These are phyloP conservation scores for Chionographis japonica DNA, from an alignment of 106 monocot genomes.

Conservation along the genomic window DNA sequence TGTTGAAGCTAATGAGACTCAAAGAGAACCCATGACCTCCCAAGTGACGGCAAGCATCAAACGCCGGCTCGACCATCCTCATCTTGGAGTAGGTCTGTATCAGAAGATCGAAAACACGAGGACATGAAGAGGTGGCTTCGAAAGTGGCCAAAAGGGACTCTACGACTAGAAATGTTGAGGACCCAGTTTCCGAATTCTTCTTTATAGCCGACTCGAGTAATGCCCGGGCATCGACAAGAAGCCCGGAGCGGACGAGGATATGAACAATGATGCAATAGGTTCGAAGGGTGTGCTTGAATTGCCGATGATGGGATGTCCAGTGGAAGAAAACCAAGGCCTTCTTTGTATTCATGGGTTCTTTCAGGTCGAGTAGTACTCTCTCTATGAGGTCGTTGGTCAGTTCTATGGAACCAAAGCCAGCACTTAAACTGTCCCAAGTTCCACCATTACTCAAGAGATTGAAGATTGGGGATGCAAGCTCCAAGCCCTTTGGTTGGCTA, in stretches of 20 bases:
- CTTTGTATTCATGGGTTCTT: slow-evolving; percentile 30
- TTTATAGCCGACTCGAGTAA: slow-evolving; percentile 26
- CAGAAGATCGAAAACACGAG: slow-evolving; percentile 65
- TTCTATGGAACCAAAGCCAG: neutral
- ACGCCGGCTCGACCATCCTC: slow-evolving; percentile 35
- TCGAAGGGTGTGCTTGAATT: slow-evolving; percentile 20
- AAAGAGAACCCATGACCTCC: slow-evolving; percentile 32
- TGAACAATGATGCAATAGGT: slow-evolving; percentile 43
- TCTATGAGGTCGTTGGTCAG: slow-evolving; percentile 17
- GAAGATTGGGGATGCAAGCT: too few species aligned
- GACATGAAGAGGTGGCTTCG: slow-evolving; percentile 28
- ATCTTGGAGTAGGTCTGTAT: slow-evolving; percentile 45
- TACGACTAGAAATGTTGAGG: slow-evolving; percentile 6
- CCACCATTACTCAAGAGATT: neutral
- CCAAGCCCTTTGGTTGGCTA: too few species aligned
- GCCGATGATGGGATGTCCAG: slow-evolving; percentile 27
- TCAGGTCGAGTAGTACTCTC: slow-evolving; percentile 24
- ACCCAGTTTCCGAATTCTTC: slow-evolving; percentile 4
- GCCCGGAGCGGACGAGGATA: slow-evolving; percentile 51
- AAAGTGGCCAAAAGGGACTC: slow-evolving; percentile 35
- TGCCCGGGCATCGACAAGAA: slow-evolving; percentile 28
- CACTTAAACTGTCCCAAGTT: slow-evolving; percentile 17
- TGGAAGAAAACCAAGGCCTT: slow-evolving; percentile 57
- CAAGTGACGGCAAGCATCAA: slow-evolving; percentile 44
- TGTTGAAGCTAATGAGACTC: slow-evolving; percentile 48